Evolutionary conservation across 805 yeast genomes (phyloP), one percentile per base, ranked within the genome.

Genomic region (Saturnispora besseyi): DNA sequence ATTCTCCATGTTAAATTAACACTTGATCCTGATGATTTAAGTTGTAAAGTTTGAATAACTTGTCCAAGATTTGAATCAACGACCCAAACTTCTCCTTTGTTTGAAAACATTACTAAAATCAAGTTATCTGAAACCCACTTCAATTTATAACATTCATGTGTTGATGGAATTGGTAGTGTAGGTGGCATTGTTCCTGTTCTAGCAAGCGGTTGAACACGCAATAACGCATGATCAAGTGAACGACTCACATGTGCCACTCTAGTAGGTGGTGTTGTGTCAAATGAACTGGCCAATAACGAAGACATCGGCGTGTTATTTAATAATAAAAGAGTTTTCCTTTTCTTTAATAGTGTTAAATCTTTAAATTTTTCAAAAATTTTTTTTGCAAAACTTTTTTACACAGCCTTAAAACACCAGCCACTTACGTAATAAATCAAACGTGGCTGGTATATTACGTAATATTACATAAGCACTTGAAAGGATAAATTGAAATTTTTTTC

Each of bases 211-310:
- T 53, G 55, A 10, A 53, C 37, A 15, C 52, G 49, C 15, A 53
- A 21, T 11, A 41, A 21, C 40, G 45, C 44, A 12, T 41, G 45
- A 30, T 53, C 55, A 30, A 53, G 33, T 11, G 46, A 41, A n/a
- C 49, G 48, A 11, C 34, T 37, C n/a, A 53, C 44, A 43, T 44
- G 45, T 26, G 53, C 55, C 11, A 48, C 47, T 13, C 49, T 38
- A 5, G 41, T 33, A 13, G 26, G 42, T 3, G 45, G 45, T 6
- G 33, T 4, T n/a, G 40, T 5, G 21, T 50, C 51, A 41, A 52
- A 52, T 24, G 26, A 8, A 22, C 44, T 36, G 1, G 45, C 42
- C 21, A 50, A 24, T 24, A 50, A 22, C 11, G 51, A 41, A 11
- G 41, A 15, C 45, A 49, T 45, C 26, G 10, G 13, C 15, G 12